A percentile compares a stretch with the other conserved stretches of the same genome.
phyloP scores from a whole-genome alignment of 495 filamentous ascomycete species.

The Trichoderma reesei region DNA sequence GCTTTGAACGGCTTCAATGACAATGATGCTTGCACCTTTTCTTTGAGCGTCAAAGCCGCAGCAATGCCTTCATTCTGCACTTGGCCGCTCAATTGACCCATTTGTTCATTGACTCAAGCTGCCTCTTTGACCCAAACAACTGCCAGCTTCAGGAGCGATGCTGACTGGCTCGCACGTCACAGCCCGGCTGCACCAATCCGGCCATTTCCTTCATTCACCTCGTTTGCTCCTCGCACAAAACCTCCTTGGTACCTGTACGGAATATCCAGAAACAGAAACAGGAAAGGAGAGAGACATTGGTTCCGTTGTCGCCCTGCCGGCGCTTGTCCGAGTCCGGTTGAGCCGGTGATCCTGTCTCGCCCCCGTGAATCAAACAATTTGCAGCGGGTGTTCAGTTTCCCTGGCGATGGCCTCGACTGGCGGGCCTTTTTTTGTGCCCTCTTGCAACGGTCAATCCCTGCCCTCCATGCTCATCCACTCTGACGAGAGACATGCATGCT shows the following conservation, averaged over 20 bases:
- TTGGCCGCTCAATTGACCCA: not conserved
- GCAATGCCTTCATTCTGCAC: not conserved
- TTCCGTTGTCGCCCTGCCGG: not conserved
- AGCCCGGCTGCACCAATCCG: not conserved
- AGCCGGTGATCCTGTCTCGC: not conserved
- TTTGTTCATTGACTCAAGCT: not conserved
- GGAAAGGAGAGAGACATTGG: slow-evolving; percentile 5
- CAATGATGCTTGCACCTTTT: too few species aligned
- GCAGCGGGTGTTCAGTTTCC: slow-evolving; percentile 1
- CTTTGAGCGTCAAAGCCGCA: not conserved
- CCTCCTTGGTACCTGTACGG: too few species aligned
- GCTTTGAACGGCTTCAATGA: not conserved
- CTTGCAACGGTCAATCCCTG: not conserved
- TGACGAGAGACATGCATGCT: not conserved
- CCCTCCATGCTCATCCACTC: not conserved
- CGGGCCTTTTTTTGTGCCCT: not conserved
- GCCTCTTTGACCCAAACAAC: not conserved
- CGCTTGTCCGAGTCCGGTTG: too few species aligned
- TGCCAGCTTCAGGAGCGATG: not conserved
- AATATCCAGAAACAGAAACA: too few species aligned
- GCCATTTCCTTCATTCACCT: not conserved
- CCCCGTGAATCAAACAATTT: not conserved
- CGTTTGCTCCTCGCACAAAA: too few species aligned
- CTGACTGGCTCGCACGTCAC: not conserved
- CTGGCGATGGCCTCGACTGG: not conserved